Base-by-base conservation (phyloP, 73 alveolate species). In the Loxodes magnus region DNA sequence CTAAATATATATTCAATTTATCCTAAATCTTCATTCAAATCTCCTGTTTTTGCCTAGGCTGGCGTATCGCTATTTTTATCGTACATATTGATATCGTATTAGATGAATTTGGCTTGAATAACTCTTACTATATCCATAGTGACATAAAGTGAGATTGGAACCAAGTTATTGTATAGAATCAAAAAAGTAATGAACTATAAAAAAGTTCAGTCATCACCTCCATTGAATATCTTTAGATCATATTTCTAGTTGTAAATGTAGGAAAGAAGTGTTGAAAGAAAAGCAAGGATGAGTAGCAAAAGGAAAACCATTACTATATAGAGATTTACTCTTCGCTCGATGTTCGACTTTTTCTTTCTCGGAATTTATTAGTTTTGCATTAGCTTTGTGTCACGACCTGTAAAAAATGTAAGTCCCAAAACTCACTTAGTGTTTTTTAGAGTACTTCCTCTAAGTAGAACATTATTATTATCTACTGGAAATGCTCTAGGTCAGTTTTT, bases 1-100 rank as follows among this genome's bases (percentile, higher is more conserved):
- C 74, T 17, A 26, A 75, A 54, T 10, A 75, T 67, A 16, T 57
- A 67, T 34, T 67, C 82, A 51, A 71, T 60, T 35, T 78, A 79
- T n/a, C 93, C 96, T 23, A 84, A 58, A 49, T 84, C 93, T 50
- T 84, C 96, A 50, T 84, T 84, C 52, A 84, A 63, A 51, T 84
- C 79, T 2, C 80, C 68, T 17, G 96, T 57, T 65, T 74, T 69
- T 7, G 69, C 93, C 56, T 14, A 24, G 29, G 75, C 56, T 21
- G 51, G 53, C 77, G 38, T 23, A 48, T 63, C 71, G 34, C 49
- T 38, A 10, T 12, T 20, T 0, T 12, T 41, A 2, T 46, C 22
- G 36, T 56, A 74, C 74, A 79, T 64, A 43, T 60, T 52, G 22
- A 31, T 17, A 50, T 79, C 93, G 39, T 48, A 27, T 35, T 61